phyloP scores from a whole-genome alignment of 78 protist species.

The Dictyostelium firmibasis region DNA sequence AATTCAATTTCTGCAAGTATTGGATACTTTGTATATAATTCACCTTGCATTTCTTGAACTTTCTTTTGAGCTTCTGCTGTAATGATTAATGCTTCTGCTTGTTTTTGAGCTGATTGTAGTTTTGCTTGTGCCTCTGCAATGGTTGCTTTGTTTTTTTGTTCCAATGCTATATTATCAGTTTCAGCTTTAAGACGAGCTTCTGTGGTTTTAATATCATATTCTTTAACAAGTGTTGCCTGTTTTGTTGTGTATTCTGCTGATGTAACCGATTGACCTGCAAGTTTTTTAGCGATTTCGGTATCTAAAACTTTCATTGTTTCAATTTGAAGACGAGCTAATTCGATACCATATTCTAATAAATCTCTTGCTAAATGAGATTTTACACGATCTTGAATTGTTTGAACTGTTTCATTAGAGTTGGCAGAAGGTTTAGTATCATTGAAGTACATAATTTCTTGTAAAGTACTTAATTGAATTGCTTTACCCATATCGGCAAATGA shows the following conservation, averaged over 20 bases:
- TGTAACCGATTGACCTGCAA: constrained; percentile 60
- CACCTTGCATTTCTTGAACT: constrained; percentile 47
- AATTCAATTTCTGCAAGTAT: constrained; percentile 12
- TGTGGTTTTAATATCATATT: constrained; percentile 63
- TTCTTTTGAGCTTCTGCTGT: constrained; percentile 49
- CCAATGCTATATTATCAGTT: constrained; percentile 60
- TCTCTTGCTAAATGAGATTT: constrained; percentile 15
- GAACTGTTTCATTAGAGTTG: neutral
- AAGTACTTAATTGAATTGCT: constrained; percentile 47
- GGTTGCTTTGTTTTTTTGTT: constrained; percentile 26
- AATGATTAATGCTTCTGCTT: constrained; percentile 32
- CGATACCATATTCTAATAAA: constrained; percentile 43
- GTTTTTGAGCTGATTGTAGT: constrained; percentile 9
- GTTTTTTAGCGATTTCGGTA: constrained; percentile 37
- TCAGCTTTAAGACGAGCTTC: constrained; percentile 62
- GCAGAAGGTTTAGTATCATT: constrained; percentile 37
- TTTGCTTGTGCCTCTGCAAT: constrained; percentile 40
- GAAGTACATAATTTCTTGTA: constrained; percentile 65
- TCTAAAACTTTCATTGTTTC: constrained; percentile 62
- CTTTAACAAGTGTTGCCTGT: constrained; percentile 57
- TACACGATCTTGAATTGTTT: constrained; percentile 68
- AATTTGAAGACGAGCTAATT: constrained; percentile 51
- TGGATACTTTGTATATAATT: constrained; percentile 40
- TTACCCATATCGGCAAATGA: constrained; percentile 66
- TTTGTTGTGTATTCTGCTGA: constrained; percentile 66